Evolutionary conservation across 2,329 filamentous ascomycete species (phyloP).

Genomic region (Nemania diffusa): DNA sequence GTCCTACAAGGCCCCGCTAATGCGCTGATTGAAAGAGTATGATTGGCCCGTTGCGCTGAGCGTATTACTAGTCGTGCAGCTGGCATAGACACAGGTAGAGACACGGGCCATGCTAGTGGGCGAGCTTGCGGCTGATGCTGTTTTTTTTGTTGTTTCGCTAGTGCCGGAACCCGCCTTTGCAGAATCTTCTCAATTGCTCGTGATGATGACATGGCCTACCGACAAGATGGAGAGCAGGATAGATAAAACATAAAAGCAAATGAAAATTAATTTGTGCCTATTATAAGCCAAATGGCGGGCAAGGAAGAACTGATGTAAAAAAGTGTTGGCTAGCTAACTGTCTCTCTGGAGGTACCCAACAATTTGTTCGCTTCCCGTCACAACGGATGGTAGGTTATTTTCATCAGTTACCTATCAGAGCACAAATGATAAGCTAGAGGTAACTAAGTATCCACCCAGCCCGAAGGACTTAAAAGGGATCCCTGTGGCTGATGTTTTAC

Average conservation of each 20-base stretch:
- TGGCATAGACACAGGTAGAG: neutral
- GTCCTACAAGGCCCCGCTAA: conserved; percentile 42
- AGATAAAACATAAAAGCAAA: neutral
- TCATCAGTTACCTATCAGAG: neutral
- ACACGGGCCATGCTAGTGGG: neutral
- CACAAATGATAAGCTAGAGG: neutral
- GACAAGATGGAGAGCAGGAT: neutral
- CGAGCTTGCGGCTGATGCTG: conserved; percentile 35
- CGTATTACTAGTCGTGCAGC: conserved; percentile 27
- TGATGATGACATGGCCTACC: conserved; percentile 25
- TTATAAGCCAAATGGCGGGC: neutral
- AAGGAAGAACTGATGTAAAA: neutral
- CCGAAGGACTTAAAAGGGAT: too few relatives aligned
- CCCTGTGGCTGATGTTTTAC: neutral
- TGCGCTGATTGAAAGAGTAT: conserved; percentile 40
- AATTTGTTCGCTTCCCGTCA: neutral
- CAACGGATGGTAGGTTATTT: neutral
- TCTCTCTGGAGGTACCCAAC: neutral
- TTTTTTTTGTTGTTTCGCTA: conserved; percentile 28
- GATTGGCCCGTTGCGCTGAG: conserved; percentile 44
- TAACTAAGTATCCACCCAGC: neutral
- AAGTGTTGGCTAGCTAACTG: neutral
- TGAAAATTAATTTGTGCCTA: neutral
- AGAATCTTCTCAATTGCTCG: conserved; percentile 36
- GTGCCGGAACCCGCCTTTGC: conserved; percentile 30